phyloP scores from a whole-genome alignment of 805 yeast species.

The Teunomyces funiuensis region DNA sequence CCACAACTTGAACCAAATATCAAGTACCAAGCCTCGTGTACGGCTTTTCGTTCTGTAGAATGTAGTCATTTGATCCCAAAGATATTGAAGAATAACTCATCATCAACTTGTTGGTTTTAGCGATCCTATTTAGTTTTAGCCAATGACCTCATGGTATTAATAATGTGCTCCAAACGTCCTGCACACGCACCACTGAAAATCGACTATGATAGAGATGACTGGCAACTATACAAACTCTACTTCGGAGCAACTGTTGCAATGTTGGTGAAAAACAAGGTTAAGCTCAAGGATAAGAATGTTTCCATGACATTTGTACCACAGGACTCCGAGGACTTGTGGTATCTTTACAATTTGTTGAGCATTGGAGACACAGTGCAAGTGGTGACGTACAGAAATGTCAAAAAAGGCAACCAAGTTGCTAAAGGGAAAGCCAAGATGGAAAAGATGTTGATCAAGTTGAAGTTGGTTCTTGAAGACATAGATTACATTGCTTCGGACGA shows the following conservation, averaged over 20 bases:
- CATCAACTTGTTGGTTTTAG: too few species aligned
- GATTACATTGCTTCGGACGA: conserved; percentile 82
- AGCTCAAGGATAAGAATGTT: conserved; percentile 58
- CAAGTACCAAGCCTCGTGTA: too few species aligned
- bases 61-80: too few species aligned
- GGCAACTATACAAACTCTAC: background rate
- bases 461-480: conserved; percentile 59
- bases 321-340: conserved; percentile 92
- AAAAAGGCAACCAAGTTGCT: conserved; percentile 27
- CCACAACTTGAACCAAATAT: too few species aligned
- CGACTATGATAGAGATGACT: background rate
- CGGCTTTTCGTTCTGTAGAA: too few species aligned
- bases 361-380: conserved; percentile 74
- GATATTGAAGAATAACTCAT: too few species aligned
- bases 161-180: background rate
- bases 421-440: conserved; percentile 57
- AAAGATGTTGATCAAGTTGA: conserved; percentile 44
- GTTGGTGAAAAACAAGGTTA: conserved; percentile 16
- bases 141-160: background rate
- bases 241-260: conserved; percentile 5
- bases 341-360: conserved; percentile 74
- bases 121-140: background rate
- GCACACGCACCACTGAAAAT: background rate
- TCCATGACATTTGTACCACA: conserved; percentile 69
- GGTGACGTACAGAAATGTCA: conserved; percentile 66